Evolutionary conservation across 768 basidiomycete genomes (phyloP).

Genomic region (Pulveroboletus frians): DNA sequence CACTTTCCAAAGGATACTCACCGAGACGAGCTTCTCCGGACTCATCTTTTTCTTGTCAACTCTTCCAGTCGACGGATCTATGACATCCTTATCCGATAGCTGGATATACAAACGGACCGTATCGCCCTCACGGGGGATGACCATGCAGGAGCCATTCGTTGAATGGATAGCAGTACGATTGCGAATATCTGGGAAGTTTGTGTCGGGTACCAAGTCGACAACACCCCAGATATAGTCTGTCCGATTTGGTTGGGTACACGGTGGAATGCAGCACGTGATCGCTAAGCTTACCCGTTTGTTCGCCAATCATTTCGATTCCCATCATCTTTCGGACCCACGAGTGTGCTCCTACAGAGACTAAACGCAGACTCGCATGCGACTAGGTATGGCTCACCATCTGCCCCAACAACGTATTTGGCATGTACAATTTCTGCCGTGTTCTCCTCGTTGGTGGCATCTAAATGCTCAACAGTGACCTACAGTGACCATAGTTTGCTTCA

Average conservation of each 20-base stretch:
- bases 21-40: constrained; percentile 50
- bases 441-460: constrained; percentile 26
- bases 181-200: constrained; percentile 74
- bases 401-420: constrained; percentile 34
- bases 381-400: constrained; percentile 25
- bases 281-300: constrained; percentile 36
- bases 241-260: not conserved
- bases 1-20: constrained; percentile 18
- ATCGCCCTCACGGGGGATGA: constrained; percentile 69
- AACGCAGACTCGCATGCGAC: not conserved
- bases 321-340: constrained; percentile 44
- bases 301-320: constrained; percentile 44
- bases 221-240: constrained; percentile 82
- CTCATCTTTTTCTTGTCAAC: constrained; percentile 49
- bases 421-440: constrained; percentile 29
- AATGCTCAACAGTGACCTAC: constrained; percentile 23
- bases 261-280: not conserved
- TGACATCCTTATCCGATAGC: constrained; percentile 43
- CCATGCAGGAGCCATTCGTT: constrained; percentile 59
- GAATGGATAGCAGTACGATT: constrained; percentile 65
- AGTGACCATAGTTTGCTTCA: not conserved
- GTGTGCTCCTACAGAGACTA: constrained; percentile 32
- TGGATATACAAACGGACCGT: constrained; percentile 70
- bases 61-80: constrained; percentile 44
- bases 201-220: constrained; percentile 63